Evolutionary conservation across 441 rosid genomes (phyloP).

Genomic region (Lagerstroemia fauriei): DNA sequence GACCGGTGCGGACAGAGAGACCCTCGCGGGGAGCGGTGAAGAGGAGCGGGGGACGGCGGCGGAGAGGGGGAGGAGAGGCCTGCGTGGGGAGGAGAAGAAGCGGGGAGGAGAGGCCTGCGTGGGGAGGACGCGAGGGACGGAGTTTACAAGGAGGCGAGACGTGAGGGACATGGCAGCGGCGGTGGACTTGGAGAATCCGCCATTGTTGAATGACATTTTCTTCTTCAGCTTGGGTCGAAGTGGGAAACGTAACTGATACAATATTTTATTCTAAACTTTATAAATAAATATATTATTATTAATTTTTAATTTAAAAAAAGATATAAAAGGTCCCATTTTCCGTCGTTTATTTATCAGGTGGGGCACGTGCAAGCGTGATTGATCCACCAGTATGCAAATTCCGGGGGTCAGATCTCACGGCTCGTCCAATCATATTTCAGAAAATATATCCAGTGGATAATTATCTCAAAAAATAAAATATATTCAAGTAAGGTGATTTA

Average conservation of each 20-base stretch:
- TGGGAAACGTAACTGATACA: no score
- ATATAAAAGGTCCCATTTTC: no score
- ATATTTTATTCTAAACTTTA: no score
- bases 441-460: background rate
- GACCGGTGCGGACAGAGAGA: slow-evolving; percentile 20
- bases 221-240: background rate
- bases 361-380: background rate
- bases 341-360: background rate
- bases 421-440: background rate
- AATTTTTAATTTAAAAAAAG: no score
- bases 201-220: background rate
- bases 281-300: no score
- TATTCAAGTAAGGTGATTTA: background rate
- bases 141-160: slow-evolving; percentile 1
- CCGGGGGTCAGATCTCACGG: background rate
- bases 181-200: background rate
- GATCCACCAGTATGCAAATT: background rate
- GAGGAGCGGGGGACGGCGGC: background rate
- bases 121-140: slow-evolving; percentile 17
- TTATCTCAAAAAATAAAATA: no score
- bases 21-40: slow-evolving; percentile 23
- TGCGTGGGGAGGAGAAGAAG: slow-evolving; percentile 6
- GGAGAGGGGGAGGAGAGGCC: slow-evolving; percentile 25
- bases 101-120: slow-evolving; percentile 24
- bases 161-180: background rate